A percentile compares a stretch with the other conserved stretches of the same genome.
phyloP scores from a whole-genome alignment of 208 protist genomes.

The Tetramitus jugosus region DNA sequence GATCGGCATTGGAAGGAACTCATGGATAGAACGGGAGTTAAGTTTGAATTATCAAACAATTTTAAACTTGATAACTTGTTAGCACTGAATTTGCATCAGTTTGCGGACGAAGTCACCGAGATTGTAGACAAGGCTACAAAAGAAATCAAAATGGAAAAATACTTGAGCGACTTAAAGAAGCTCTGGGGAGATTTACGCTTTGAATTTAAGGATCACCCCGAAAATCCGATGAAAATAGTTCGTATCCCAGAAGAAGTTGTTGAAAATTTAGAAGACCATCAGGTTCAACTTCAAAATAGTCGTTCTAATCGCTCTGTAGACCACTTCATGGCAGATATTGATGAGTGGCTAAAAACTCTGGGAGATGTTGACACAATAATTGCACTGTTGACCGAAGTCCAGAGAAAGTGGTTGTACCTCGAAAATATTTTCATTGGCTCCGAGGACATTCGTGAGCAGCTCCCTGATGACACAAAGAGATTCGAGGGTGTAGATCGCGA shows the following conservation, averaged over 20 bases:
- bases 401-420: slow-evolving; percentile 28
- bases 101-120: slow-evolving; percentile 51
- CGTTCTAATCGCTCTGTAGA: slow-evolving; percentile 47
- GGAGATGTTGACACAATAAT: slow-evolving; percentile 51
- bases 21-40: slow-evolving; percentile 69
- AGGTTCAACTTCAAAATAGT: slow-evolving; percentile 49
- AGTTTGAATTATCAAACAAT: slow-evolving; percentile 50
- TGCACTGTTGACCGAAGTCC: slow-evolving; percentile 39
- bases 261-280: slow-evolving; percentile 45
- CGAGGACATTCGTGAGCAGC: slow-evolving; percentile 63
- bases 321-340: slow-evolving; percentile 51
- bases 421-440: slow-evolving; percentile 50
- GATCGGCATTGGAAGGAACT: slow-evolving; percentile 56
- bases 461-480: slow-evolving; percentile 52
- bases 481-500: slow-evolving; percentile 31
- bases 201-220: slow-evolving; percentile 41
- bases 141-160: slow-evolving; percentile 28
- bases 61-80: slow-evolving; percentile 55
- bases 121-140: slow-evolving; percentile 50
- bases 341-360: slow-evolving; percentile 58
- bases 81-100: slow-evolving; percentile 57
- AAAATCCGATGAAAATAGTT: slow-evolving; percentile 44
- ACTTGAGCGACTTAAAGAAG: slow-evolving; percentile 42
- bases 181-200: slow-evolving; percentile 51
- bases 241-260: slow-evolving; percentile 47